Percentiles rank a stretch among this genome's conserved stretches.
These are phyloP conservation scores for Juglanconis oblonga DNA, from an alignment of 2,329 filamentous ascomycete species.

Conservation along the genomic window DNA sequence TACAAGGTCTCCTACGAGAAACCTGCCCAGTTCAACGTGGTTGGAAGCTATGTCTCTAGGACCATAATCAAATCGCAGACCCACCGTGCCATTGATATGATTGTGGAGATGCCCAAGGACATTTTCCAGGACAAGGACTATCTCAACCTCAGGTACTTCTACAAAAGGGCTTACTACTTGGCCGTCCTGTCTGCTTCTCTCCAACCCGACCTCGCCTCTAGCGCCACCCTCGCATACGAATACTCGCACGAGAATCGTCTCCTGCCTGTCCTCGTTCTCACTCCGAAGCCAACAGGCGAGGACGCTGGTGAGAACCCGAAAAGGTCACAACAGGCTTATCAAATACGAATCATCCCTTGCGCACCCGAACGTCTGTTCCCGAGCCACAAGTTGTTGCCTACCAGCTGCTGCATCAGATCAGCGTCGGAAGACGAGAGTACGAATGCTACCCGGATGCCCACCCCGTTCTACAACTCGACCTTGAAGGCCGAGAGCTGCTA, in stretches of 20 bases:
- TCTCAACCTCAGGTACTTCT: constrained; percentile 87
- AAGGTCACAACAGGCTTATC: constrained; percentile 38
- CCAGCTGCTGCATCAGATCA: constrained; percentile 65
- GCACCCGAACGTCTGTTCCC: constrained; percentile 68
- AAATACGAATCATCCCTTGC: constrained; percentile 75
- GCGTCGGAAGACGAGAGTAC: constrained; percentile 39
- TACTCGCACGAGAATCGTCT: constrained; percentile 71
- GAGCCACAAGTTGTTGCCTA: constrained; percentile 65
- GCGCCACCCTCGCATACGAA: constrained; percentile 60
- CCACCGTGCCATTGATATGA: constrained; percentile 69
- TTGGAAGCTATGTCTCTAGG: constrained; percentile 80
- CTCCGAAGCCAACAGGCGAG: constrained; percentile 23
- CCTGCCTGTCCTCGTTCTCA: constrained; percentile 62
- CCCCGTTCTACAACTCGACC: constrained; percentile 86
- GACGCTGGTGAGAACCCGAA: neutral
- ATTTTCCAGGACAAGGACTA: constrained; percentile 95
- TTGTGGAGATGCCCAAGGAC: constrained; percentile 76
- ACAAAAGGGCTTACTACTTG: constrained; percentile 89
- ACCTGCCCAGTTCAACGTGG: constrained; percentile 78
- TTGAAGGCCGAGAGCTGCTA: constrained; percentile 75
- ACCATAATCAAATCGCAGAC: constrained; percentile 66
- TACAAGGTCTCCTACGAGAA: constrained; percentile 79
- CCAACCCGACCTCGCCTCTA: constrained; percentile 51
- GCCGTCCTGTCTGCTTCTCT: constrained; percentile 75
- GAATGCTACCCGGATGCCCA: constrained; percentile 42